Conservation (phyloP, 768 basidiomycete species). For the Hericium rajendrae region DNA sequence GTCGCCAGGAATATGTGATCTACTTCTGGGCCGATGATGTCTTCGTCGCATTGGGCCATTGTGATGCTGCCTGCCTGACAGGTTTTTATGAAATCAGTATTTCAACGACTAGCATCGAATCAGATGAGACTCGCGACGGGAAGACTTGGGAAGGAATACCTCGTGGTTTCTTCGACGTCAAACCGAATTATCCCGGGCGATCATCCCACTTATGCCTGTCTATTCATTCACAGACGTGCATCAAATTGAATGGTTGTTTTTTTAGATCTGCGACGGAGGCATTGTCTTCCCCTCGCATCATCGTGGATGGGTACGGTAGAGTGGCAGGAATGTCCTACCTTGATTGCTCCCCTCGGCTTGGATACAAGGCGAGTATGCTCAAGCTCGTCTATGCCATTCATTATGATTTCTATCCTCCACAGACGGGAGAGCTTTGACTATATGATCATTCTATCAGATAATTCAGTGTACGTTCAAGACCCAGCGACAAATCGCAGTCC, state of each 20-base stretch:
- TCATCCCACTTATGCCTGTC: constrained; percentile 72
- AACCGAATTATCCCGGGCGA: constrained; percentile 84
- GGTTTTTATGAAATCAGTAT: constrained; percentile 8
- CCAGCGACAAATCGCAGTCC: too few relatives aligned
- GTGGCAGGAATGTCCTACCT: constrained; percentile 71
- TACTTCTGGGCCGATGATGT: constrained; percentile 78
- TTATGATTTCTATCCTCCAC: too few relatives aligned
- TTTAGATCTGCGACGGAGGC: constrained; percentile 80
- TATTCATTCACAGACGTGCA: background rate
- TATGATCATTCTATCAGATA: too few relatives aligned
- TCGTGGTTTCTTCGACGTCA: constrained; percentile 82
- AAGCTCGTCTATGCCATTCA: constrained; percentile 87
- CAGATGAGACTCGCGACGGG: constrained; percentile 28
- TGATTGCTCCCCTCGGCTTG: constrained; percentile 69
- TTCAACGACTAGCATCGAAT: background rate
- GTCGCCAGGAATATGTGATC: constrained; percentile 46
- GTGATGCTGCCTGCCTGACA: too few relatives aligned
- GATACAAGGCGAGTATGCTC: constrained; percentile 75
- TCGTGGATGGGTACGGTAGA: constrained; percentile 58
- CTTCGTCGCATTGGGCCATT: constrained; percentile 38
- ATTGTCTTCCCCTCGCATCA: constrained; percentile 68
- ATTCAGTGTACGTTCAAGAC: too few relatives aligned
- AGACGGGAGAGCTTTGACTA: too few relatives aligned
- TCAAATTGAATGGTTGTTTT: background rate
- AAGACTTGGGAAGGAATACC: constrained; percentile 57